Conservation (phyloP, 805 yeast genomes). For the Cyberlindnera subsufficiens region DNA sequence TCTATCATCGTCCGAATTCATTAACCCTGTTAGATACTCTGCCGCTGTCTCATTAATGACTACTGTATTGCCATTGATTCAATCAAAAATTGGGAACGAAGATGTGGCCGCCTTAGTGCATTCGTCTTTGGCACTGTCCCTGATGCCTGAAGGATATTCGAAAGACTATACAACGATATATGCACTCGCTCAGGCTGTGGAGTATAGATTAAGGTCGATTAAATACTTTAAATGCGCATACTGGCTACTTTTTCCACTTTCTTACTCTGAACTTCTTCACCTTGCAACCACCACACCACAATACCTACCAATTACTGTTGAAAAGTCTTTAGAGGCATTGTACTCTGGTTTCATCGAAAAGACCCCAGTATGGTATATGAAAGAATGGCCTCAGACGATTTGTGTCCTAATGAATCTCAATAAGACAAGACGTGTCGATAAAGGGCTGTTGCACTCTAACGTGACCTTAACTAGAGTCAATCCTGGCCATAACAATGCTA, state of each 20-base stretch:
- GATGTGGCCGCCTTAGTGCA: background rate
- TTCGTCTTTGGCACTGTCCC: conserved; percentile 2
- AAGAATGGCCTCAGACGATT: conserved; percentile 10
- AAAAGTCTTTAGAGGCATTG: conserved; percentile 2
- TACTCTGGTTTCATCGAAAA: conserved; percentile 11
- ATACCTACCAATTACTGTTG: conserved; percentile 8
- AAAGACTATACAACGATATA: conserved; percentile 13
- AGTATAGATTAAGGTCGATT: conserved; percentile 3
- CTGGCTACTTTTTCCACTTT: conserved; percentile 15
- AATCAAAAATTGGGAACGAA: conserved; percentile 1
- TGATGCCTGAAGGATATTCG: conserved; percentile 11
- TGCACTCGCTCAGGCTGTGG: conserved; percentile 8
- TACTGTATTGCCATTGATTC: conserved; percentile 5
- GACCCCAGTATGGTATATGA: conserved; percentile 9
- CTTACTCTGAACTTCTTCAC: conserved; percentile 13
- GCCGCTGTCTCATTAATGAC: conserved; percentile 1
- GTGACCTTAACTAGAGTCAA: conserved; percentile 5
- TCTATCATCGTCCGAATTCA: background rate
- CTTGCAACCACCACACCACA: conserved; percentile 11
- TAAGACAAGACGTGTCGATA: conserved; percentile 5
- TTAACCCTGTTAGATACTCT: conserved; percentile 1
- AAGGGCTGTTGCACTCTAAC: conserved; percentile 10
- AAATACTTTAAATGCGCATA: background rate
- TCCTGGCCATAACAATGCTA: conserved; percentile 10
- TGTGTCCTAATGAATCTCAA: conserved; percentile 4